Base-by-base conservation (phyloP, 305 asterid species). In the Rubia peregrina region DNA sequence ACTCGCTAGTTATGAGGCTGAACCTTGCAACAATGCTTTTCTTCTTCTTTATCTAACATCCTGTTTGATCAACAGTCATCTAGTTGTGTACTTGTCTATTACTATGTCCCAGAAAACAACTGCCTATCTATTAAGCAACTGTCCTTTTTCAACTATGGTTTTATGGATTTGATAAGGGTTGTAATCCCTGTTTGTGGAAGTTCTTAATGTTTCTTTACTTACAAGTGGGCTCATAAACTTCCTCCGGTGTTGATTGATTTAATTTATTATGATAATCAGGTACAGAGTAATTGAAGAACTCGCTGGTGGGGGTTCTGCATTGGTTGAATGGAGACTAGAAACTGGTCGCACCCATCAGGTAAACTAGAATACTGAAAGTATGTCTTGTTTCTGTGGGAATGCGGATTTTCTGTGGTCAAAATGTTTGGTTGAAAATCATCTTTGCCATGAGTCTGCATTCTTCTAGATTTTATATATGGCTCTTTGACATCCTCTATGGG, bases 311-410 rank as follows among this genome's bases (percentile, higher is more conserved):
- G 91, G 95, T 75, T 85, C 95, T 51, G 92, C 96, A 67, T 78
- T 92, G 86, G 93, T 92, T 69, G 94, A 92, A 61, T 92, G 98
- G 98, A 92, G 89, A 77, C 80, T 92, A 70, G 98, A 92, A 86
- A 92, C 98, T 33, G 98, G 98, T 65, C 91, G 98, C 67, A 90
- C 98, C 70, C 98, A 92, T 82, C 97, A 90, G 96, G 98, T 92
- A 77, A 65, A 46, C 17, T 46, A 51, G 10, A 11, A 30, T 22
- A 6, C 21, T 22, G 48, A 36, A 21, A 65, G 21, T 21, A 72
- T 59, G 44, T 51, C 36, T 10, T 72, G 9, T 24, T 22, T 22
- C 41, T 12, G 51, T 49, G 19, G 16, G 30, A 26, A 22, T 24
- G 11, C 8, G 40, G 44, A 49, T 49, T 17, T 72, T 53, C 26